Evolutionary conservation across 768 basidiomycete species (phyloP).

Genomic region (Amanita fuliginea): DNA sequence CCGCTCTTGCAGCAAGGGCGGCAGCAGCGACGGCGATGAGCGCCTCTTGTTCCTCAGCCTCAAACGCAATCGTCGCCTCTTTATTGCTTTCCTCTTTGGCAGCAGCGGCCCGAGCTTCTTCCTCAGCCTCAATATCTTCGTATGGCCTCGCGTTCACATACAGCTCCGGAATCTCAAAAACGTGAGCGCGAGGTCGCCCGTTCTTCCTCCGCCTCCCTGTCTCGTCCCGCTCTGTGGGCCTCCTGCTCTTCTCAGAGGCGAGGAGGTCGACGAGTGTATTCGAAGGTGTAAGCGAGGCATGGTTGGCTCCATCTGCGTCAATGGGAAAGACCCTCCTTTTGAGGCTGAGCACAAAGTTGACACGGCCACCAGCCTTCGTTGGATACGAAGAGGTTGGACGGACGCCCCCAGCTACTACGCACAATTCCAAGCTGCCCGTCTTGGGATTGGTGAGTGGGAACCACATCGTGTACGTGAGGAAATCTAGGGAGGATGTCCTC

Average conservation of each 20-base stretch:
- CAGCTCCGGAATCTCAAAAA: conserved; percentile 1
- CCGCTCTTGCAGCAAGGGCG: no score
- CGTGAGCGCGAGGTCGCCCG: neutral
- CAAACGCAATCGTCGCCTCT: no score
- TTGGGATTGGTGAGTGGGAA: neutral
- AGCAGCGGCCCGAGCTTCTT: neutral
- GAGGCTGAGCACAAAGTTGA: neutral
- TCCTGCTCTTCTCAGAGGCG: neutral
- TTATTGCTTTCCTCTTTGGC: no score
- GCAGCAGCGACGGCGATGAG: no score
- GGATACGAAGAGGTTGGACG: neutral
- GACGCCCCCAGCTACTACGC: neutral
- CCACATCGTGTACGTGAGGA: neutral
- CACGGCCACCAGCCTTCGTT: neutral
- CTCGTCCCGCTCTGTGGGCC: neutral
- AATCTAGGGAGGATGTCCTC: neutral
- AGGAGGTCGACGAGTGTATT: neutral
- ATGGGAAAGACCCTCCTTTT: neutral
- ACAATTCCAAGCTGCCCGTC: neutral
- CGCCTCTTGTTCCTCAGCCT: no score
- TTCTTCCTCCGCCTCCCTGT: neutral
- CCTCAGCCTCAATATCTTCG: conserved; percentile 1
- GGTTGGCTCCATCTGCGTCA: neutral
- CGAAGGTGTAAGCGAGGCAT: neutral
- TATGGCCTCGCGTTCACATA: neutral